Percentiles rank a stretch among this genome's conserved stretches.
Conservation (phyloP, 2,329 filamentous ascomycete species). For the Massarina eburnea region DNA sequence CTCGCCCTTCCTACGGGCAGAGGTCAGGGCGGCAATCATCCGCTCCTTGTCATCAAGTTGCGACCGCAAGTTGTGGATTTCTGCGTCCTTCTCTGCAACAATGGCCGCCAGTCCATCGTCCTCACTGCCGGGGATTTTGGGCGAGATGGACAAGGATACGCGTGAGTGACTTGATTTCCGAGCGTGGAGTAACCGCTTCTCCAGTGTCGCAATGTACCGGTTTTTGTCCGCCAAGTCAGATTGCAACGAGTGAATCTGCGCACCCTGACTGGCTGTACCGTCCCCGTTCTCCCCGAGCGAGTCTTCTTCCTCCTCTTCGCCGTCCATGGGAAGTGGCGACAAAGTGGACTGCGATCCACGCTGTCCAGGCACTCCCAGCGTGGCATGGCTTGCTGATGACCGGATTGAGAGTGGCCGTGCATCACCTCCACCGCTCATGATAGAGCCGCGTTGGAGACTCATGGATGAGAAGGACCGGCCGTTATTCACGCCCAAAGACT, state of each 20-base stretch:
- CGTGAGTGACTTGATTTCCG: constrained; percentile 86
- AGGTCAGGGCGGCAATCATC: constrained; percentile 86
- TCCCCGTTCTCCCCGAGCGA: constrained; percentile 81
- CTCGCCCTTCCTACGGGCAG: constrained; percentile 82
- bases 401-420: constrained; percentile 53
- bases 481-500: constrained; percentile 87
- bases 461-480: constrained; percentile 46
- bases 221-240: constrained; percentile 97
- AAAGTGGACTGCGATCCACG: constrained; percentile 26
- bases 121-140: constrained; percentile 68
- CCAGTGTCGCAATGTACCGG: constrained; percentile 89
- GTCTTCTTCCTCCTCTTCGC: constrained; percentile 46
- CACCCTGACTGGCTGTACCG: constrained; percentile 75
- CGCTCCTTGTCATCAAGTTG: constrained; percentile 92
- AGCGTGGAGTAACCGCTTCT: constrained; percentile 89
- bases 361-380: constrained; percentile 43
- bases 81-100: constrained; percentile 84
- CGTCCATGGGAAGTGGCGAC: constrained; percentile 26
- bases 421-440: constrained; percentile 43
- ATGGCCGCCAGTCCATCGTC: constrained; percentile 72
- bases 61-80: constrained; percentile 87
- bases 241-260: constrained; percentile 91
- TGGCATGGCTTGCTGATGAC: constrained; percentile 43
- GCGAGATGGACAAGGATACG: constrained; percentile 72
- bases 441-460: constrained; percentile 42